These are phyloP conservation scores for Pseudopithomyces chartarum DNA, from an alignment of 2,329 filamentous ascomycete genomes.

Conservation along the genomic window DNA sequence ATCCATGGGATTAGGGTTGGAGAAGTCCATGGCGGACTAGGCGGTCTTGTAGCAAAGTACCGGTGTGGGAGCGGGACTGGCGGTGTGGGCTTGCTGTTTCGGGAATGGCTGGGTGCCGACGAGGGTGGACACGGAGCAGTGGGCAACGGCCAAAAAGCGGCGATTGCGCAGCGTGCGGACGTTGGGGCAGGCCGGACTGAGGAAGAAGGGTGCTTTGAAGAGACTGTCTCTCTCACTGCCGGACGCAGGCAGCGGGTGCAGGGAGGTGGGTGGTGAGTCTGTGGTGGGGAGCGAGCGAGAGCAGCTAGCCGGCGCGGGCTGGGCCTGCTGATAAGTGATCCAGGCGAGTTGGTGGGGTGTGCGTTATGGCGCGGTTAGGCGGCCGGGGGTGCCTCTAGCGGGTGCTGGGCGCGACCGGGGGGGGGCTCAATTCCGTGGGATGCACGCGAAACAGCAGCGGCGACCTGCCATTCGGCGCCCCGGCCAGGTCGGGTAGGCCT, in stretches of 20 bases:
- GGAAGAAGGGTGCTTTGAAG: not conserved
- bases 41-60: constrained; percentile 44
- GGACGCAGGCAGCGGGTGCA: constrained; percentile 17
- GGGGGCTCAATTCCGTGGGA: constrained; percentile 30
- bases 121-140: not conserved
- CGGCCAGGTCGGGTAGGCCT: constrained; percentile 40
- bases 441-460: constrained; percentile 25
- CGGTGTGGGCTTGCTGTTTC: constrained; percentile 45
- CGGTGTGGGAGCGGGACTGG: constrained; percentile 45
- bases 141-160: constrained; percentile 16
- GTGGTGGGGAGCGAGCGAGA: constrained; percentile 33
- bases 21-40: constrained; percentile 43
- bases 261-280: constrained; percentile 18
- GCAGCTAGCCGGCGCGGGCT: constrained; percentile 19
- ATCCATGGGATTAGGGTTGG: constrained; percentile 39
- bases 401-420: constrained; percentile 3
- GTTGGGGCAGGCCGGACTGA: not conserved
- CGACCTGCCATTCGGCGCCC: constrained; percentile 37
- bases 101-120: constrained; percentile 30
- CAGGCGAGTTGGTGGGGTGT: constrained; percentile 6
- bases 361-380: constrained; percentile 1
- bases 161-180: constrained; percentile 3
- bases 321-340: constrained; percentile 29
- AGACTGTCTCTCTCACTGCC: constrained; percentile 4
- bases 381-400: constrained; percentile 6